Evolutionary conservation across 495 filamentous ascomycete species (phyloP).

Genomic region (Margaritispora aquatica): DNA sequence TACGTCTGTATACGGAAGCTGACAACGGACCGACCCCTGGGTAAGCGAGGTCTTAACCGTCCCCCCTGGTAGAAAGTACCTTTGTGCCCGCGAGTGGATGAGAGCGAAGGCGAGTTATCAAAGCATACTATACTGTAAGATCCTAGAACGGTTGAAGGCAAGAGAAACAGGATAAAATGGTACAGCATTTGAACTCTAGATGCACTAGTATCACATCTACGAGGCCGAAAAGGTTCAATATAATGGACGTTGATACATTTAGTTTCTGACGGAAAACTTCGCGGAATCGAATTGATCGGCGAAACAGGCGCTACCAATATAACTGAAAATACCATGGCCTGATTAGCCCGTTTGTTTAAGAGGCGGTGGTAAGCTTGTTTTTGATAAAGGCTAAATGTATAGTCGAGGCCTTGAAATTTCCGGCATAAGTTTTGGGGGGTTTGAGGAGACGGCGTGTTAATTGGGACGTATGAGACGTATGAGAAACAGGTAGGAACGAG

Average conservation of each 20-base stretch:
- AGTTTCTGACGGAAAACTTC: too few relatives aligned
- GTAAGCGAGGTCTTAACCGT: too few relatives aligned
- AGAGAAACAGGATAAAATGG: not conserved
- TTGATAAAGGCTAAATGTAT: not conserved
- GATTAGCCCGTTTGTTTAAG: not conserved
- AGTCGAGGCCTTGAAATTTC: not conserved
- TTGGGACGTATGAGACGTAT: not conserved
- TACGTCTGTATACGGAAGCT: not conserved
- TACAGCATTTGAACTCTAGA: not conserved
- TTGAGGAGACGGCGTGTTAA: not conserved
- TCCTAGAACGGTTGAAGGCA: not conserved
- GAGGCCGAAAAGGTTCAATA: not conserved
- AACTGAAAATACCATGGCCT: not conserved
- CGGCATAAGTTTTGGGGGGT: not conserved
- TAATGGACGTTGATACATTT: not conserved
- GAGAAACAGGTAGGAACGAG: not conserved
- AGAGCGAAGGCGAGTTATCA: not conserved
- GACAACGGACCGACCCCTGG: not conserved
- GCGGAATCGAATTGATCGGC: too few relatives aligned
- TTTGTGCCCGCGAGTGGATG: not conserved
- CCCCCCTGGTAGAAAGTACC: not conserved
- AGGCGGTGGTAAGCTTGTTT: not conserved
- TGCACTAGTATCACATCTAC: not conserved
- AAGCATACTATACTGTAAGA: not conserved
- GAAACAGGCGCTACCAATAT: too few relatives aligned